Conservation (phyloP, 164 flowering plant species). For the Chimonanthus salicifolius region DNA sequence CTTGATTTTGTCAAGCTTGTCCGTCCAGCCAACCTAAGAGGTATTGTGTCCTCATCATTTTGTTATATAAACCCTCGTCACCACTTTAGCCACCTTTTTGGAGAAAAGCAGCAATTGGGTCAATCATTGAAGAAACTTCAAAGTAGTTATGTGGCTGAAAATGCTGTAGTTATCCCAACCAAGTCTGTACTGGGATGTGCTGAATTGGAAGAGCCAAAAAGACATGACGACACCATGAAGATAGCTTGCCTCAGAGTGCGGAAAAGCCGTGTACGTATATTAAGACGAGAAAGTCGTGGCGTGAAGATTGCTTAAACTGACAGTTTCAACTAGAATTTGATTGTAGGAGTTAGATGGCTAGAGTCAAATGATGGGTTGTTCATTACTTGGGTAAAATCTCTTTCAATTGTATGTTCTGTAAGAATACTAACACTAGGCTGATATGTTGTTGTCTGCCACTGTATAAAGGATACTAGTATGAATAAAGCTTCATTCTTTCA, state of each 20-base stretch:
- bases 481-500: background rate
- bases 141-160: slow-evolving; percentile 18
- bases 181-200: slow-evolving; percentile 13
- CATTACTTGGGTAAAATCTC: background rate
- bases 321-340: background rate
- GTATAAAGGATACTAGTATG: background rate
- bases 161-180: slow-evolving; percentile 11
- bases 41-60: slow-evolving; percentile 67
- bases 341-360: background rate
- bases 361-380: background rate
- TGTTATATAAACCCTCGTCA: slow-evolving; percentile 57
- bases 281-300: slow-evolving; percentile 52
- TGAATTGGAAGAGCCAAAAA: slow-evolving; percentile 3
- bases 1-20: slow-evolving; percentile 55
- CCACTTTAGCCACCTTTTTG: slow-evolving; percentile 49
- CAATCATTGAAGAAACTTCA: slow-evolving; percentile 17
- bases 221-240: slow-evolving; percentile 19
- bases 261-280: slow-evolving; percentile 31
- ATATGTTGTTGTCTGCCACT: background rate
- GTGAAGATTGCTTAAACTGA: slow-evolving; percentile 32
- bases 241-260: slow-evolving; percentile 17
- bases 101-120: slow-evolving; percentile 24
- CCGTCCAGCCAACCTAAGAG: slow-evolving; percentile 51
- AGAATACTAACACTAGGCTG: background rate
- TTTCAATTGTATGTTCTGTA: background rate